These are phyloP conservation scores for Golubevia pallescens DNA, from an alignment of 1,284 basidiomycete species.

Conservation along the genomic window DNA sequence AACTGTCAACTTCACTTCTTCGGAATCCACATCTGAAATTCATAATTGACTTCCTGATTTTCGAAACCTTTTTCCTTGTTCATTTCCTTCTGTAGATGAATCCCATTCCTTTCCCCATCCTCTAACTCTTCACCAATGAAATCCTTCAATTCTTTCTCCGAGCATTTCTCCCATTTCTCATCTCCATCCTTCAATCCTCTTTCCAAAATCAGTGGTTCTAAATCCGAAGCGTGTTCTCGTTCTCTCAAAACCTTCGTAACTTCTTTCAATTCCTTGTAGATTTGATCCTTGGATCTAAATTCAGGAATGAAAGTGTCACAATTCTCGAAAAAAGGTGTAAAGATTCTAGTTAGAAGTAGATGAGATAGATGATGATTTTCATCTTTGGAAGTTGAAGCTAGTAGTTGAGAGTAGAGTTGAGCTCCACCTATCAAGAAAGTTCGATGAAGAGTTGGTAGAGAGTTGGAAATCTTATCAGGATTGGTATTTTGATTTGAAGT, in stretches of 20 bases:
- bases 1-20: too few species aligned
- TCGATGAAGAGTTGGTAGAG: slow-evolving; percentile 34
- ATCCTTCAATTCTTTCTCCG: neutral
- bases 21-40: neutral
- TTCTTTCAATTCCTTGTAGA: too few species aligned
- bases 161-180: neutral
- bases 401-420: slow-evolving; percentile 77
- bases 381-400: slow-evolving; percentile 61
- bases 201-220: too few species aligned
- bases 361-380: slow-evolving; percentile 71
- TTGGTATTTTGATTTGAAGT: neutral
- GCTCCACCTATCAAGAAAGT: slow-evolving; percentile 89
- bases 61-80: neutral
- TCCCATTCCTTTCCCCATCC: too few species aligned
- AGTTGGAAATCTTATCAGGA: slow-evolving; percentile 1
- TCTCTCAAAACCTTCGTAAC: too few species aligned
- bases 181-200: neutral
- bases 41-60: neutral
- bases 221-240: too few species aligned
- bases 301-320: slow-evolving; percentile 89
- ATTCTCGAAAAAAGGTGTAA: slow-evolving; percentile 75
- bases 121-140: neutral
- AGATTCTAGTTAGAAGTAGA: slow-evolving; percentile 83
- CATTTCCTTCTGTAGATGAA: too few species aligned
- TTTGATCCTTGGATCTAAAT: too few species aligned